Evolutionary conservation across 176 grass and related monocot species (phyloP).

Genomic region (Secale cereale): DNA sequence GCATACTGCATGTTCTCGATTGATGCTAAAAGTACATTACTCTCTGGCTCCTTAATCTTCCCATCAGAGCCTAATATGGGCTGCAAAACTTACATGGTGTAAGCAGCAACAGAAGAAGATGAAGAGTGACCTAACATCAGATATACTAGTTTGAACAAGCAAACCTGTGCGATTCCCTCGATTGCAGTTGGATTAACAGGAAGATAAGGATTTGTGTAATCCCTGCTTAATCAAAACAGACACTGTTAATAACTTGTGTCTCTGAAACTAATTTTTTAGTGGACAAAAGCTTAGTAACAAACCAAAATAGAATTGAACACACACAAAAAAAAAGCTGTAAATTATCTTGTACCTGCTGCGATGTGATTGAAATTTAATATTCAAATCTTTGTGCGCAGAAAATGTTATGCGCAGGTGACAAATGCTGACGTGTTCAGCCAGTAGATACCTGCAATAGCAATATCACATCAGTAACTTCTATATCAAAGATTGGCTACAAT

Average conservation of each 20-base stretch:
- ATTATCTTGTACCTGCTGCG: constrained; percentile 72
- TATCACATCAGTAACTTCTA: constrained; percentile 16
- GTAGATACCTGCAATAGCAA: constrained; percentile 67
- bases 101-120: background rate
- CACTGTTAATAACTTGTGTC: constrained; percentile 10
- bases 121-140: background rate
- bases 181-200: constrained; percentile 91
- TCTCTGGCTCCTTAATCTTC: constrained; percentile 71
- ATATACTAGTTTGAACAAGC: constrained; percentile 15
- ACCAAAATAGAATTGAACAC: constrained; percentile 8
- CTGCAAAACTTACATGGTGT: constrained; percentile 40
- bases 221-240: constrained; percentile 51
- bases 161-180: constrained; percentile 77
- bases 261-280: background rate
- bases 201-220: constrained; percentile 99
- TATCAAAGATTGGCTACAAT: background rate
- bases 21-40: constrained; percentile 89
- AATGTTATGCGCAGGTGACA: constrained; percentile 91
- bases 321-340: background rate
- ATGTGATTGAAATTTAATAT: constrained; percentile 98
- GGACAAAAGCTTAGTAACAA: constrained; percentile 8
- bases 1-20: constrained; percentile 97
- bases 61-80: constrained; percentile 73
- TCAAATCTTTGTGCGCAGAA: constrained; percentile 98
- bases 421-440: constrained; percentile 62